Evolutionary conservation across 2,329 filamentous ascomycete genomes (phyloP), one percentile per base, ranked within the genome.

Genomic region (Diaporthe velutina): DNA sequence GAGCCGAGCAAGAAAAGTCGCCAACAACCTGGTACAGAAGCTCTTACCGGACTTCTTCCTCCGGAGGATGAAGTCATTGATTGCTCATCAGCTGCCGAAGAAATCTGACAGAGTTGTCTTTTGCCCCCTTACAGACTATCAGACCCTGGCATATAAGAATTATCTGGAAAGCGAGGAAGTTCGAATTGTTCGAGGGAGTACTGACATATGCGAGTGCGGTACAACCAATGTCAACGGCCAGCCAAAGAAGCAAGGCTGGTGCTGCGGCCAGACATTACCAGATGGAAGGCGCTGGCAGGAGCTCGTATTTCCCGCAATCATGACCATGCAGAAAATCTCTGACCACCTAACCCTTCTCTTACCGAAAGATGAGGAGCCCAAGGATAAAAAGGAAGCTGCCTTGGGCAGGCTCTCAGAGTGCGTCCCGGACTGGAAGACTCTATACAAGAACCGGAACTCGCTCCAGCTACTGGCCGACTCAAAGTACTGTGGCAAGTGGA

Each of bases 401-500:
- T 86, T 97, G 9, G 89, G 92, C 54, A 92, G 91, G 77, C 89
- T 99, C 2, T 88, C 94, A 80, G 89, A 91, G 1, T 95, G 94
- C 71, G 86, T 96, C 22, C 96, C 97, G 0, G 86, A 88, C 3
- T 98, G 95, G 94, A 87, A 92, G 79, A 86, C 92, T 28, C 86
- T 98, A 0, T 97, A 95, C 80, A 86, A 87, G 15, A 90, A 93
- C 28, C 90, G 95, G 57, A 95, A 98, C 78, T 94, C 92, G 12
- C 93, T 98, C 74, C 84, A 94, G 68, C 94, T 93, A 78, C 93
- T 95, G 68, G 93, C 95, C 1, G 95, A 98, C 78, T 93, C 95
- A 0, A 94, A 97, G 74, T 98, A 96, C 78, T 99, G 97, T 80
- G 97, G 97, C 4, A 99, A 99, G 83, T 99, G 97, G 97, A 95